phyloP scores from a whole-genome alignment of 1,284 basidiomycete genomes.

The Ceratobasidium sp. region DNA sequence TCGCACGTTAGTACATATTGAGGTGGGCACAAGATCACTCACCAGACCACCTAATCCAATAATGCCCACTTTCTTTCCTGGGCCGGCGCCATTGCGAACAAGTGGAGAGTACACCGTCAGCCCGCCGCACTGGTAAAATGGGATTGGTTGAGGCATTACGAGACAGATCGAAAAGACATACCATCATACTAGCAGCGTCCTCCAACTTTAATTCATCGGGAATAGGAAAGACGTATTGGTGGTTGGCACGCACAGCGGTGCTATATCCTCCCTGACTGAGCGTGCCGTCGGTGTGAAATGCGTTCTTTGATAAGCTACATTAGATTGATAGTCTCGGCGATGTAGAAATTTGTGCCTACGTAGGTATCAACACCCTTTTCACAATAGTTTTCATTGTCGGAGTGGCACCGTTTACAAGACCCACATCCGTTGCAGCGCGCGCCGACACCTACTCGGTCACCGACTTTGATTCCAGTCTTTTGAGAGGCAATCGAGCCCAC shows the following conservation, averaged over 20 bases:
- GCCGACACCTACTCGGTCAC: slow-evolving; percentile 69
- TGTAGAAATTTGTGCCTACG: slow-evolving; percentile 45
- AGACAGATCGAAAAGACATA: slow-evolving; percentile 42
- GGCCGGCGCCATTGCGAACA: slow-evolving; percentile 63
- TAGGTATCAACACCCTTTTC: slow-evolving; percentile 48
- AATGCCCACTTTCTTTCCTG: slow-evolving; percentile 71
- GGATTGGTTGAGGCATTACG: not conserved
- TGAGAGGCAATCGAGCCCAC: slow-evolving; percentile 54
- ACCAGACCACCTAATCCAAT: slow-evolving; percentile 69
- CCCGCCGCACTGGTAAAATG: slow-evolving; percentile 58
- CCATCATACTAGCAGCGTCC: slow-evolving; percentile 52
- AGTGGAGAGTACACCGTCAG: slow-evolving; percentile 72
- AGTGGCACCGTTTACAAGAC: slow-evolving; percentile 61
- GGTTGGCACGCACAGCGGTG: slow-evolving; percentile 67
- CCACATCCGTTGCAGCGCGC: slow-evolving; percentile 63
- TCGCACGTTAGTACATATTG: not conserved
- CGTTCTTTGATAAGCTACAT: slow-evolving; percentile 51
- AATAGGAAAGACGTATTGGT: slow-evolving; percentile 73
- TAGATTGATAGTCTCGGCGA: slow-evolving; percentile 40
- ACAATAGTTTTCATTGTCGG: slow-evolving; percentile 63
- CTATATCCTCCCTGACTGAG: slow-evolving; percentile 68
- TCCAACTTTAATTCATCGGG: slow-evolving; percentile 64
- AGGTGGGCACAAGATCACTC: slow-evolving; percentile 45
- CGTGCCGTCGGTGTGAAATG: slow-evolving; percentile 60
- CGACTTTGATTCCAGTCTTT: slow-evolving; percentile 56